Evolutionary conservation across 2,329 filamentous ascomycete species (phyloP).

Genomic region (Sphaceloma murrayae): DNA sequence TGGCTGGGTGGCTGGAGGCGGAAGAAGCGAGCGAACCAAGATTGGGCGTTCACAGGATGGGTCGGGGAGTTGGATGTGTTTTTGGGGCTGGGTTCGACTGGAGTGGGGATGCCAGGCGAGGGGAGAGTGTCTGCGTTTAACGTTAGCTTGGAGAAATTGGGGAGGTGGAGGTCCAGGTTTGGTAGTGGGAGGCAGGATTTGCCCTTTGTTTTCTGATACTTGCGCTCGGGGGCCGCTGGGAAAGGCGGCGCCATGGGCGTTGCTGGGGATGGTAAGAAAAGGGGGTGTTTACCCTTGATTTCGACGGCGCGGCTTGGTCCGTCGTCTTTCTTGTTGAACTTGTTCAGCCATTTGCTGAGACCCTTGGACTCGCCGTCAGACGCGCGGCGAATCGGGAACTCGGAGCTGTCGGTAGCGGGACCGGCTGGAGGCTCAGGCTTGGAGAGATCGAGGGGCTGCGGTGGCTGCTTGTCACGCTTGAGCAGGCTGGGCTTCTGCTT

Average conservation of each 20-base stretch:
- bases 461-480: constrained; percentile 28
- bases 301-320: constrained; percentile 31
- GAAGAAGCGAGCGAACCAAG: constrained; percentile 83
- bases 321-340: constrained; percentile 42
- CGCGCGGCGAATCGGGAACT: constrained; percentile 36
- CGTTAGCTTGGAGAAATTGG: constrained; percentile 10
- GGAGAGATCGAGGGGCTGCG: constrained; percentile 20
- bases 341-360: constrained; percentile 46
- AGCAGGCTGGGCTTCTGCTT: constrained; percentile 22
- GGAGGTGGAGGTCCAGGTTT: neutral
- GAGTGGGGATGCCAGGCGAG: constrained; percentile 7
- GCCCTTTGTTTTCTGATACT: neutral
- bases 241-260: constrained; percentile 21
- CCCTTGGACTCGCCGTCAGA: constrained; percentile 27
- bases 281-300: constrained; percentile 29
- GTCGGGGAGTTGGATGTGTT: constrained; percentile 23
- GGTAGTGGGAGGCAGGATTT: constrained; percentile 1
- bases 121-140: constrained; percentile 2
- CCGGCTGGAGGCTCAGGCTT: constrained; percentile 12
- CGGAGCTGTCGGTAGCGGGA: constrained; percentile 30
- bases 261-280: constrained; percentile 17
- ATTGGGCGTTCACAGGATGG: constrained; percentile 36
- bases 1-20: constrained; percentile 74
- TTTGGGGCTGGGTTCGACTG: neutral
- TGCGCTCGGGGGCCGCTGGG: constrained; percentile 3